Evolutionary conservation across 352 stramenopile species (phyloP), one percentile per base, ranked within the genome.

Genomic region (Globisporangium echinulatum): DNA sequence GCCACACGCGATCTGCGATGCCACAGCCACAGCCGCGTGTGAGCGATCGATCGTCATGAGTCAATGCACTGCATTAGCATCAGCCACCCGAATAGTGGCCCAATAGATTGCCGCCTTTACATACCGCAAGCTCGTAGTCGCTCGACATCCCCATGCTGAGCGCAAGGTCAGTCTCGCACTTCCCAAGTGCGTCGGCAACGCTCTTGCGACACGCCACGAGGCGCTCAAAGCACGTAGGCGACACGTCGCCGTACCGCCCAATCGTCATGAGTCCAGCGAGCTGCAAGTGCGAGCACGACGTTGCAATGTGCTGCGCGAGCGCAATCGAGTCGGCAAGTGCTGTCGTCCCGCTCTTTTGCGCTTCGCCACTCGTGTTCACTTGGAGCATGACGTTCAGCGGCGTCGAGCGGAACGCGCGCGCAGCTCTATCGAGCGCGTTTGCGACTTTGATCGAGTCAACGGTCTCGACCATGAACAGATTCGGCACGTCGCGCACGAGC

Each of bases 111-210:
- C 19, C 19, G 19, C 19, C 1, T 25, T 25, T 25, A 25, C 19
- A 25, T 25, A 25, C 83, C 50, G 97, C 97, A 25, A 96, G 81
- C 69, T 99, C 93, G 72, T 94, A 99, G 70, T 99, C 97, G 17
- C 81, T 85, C n/a, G 90, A 98, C 97, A 99, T 99, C 64, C 97
- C 97, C 97, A 99, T 99, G 62, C 92, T 98, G 25, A 99, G 82
- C 61, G 93, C 96, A 19, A 99, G 70, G 3, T 85, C 71, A 3
- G 79, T 69, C 48, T 86, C 72, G 17, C 89, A 50, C 43, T 75
- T 69, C n/a, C 68, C 68, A 15, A 96, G 73, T 7, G 80, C 75
- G 36, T 85, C 77, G 7, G 86, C 85, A 44, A 97, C 67, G 14
- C 71, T 48, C 63, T 82, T 77, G 25, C 91, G 78, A 59, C 77